Conservation (phyloP, 2,329 filamentous ascomycete genomes). For the Clonostachys rosea region DNA sequence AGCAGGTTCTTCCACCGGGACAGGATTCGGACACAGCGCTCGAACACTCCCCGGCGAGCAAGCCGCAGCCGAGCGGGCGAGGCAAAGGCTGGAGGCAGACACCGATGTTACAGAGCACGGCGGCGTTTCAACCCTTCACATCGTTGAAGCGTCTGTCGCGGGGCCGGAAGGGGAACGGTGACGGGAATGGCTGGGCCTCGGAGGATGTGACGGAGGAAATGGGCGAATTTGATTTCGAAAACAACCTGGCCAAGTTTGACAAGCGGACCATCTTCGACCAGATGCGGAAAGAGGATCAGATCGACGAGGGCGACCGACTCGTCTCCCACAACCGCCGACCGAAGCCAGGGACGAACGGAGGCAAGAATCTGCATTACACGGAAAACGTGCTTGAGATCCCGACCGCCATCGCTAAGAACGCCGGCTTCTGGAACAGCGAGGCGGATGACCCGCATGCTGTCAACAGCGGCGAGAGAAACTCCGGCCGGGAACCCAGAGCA, state of each 20-base stretch:
- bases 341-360: conserved; percentile 67
- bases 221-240: conserved; percentile 91
- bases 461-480: conserved; percentile 32
- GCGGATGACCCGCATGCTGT: conserved; percentile 48
- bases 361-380: conserved; percentile 86
- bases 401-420: conserved; percentile 27
- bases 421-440: conserved; percentile 70
- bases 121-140: conserved; percentile 59
- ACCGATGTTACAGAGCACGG: conserved; percentile 53
- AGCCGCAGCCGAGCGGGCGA: conserved; percentile 15
- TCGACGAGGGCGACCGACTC: conserved; percentile 86
- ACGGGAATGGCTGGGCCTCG: conserved; percentile 85
- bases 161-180: conserved; percentile 30
- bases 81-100: conserved; percentile 57
- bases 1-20: conserved; percentile 3
- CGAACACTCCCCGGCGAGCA: not conserved
- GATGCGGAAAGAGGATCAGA: conserved; percentile 81
- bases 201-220: conserved; percentile 94
- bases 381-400: conserved; percentile 82
- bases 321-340: conserved; percentile 78
- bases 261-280: conserved; percentile 89
- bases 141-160: conserved; percentile 53
- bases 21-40: conserved; percentile 13
- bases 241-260: conserved; percentile 89
- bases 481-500: conserved; percentile 43